These are phyloP conservation scores for Zanthoxylum bungeanum DNA, from an alignment of 345 rosid genomes.

Conservation along the genomic window DNA sequence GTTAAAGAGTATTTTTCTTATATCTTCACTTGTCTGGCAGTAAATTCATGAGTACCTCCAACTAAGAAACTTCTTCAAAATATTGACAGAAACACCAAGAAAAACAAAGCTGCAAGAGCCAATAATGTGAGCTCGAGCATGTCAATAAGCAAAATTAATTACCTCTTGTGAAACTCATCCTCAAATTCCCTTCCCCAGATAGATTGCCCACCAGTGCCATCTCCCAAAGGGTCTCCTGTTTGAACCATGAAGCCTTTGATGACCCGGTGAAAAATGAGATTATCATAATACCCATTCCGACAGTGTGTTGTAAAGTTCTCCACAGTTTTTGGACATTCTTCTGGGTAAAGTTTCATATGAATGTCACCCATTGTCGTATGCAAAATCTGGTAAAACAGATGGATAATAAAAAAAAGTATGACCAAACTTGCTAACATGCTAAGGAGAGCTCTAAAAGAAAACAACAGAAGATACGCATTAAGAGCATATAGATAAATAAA, in stretches of 20 bases:
- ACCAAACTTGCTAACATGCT: background rate
- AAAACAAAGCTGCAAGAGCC: background rate
- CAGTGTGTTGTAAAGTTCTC: slow-evolving; percentile 98
- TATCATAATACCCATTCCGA: slow-evolving; percentile 91
- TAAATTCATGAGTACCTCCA: background rate
- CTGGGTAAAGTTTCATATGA: slow-evolving; percentile 90
- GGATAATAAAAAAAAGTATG: background rate
- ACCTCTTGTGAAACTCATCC: slow-evolving; percentile 99
- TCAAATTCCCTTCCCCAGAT: slow-evolving; percentile 99
- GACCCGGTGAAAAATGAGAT: slow-evolving; percentile 91
- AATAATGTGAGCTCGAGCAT: background rate
- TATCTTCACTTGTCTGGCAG: background rate
- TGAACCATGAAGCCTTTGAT: slow-evolving; percentile 99
- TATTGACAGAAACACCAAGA: background rate
- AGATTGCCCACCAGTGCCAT: slow-evolving; percentile 99
- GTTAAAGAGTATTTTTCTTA: background rate
- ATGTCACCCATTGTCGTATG: slow-evolving; percentile 95
- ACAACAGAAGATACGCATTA: background rate
- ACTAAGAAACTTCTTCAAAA: slow-evolving; percentile 14
- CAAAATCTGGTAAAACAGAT: slow-evolving; percentile 48
- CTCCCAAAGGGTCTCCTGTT: slow-evolving; percentile 98
- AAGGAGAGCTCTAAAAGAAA: background rate
- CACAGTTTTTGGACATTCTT: slow-evolving; percentile 98
- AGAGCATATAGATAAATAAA: background rate
- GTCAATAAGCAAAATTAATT: slow-evolving; percentile 4